Percentiles rank a stretch among this genome's conserved stretches.
Evolutionary conservation across 805 yeast species (phyloP).

Genomic region (Sporopachydermia lactativora): DNA sequence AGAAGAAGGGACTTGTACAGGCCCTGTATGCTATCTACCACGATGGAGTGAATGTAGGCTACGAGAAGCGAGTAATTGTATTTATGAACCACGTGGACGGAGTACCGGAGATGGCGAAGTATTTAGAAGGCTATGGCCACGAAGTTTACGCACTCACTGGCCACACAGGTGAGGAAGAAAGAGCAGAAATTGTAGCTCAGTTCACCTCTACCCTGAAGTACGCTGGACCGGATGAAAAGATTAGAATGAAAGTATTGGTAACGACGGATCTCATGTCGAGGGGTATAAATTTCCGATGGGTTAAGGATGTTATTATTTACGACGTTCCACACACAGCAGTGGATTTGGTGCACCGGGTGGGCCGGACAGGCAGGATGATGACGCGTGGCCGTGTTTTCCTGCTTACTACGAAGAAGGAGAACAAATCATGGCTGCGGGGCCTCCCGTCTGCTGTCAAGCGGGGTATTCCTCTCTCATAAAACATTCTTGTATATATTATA

Average conservation of each 20-base stretch:
- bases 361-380: slow-evolving; percentile 89
- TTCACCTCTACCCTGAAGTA: slow-evolving; percentile 50
- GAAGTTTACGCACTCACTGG: slow-evolving; percentile 58
- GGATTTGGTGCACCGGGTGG: slow-evolving; percentile 82
- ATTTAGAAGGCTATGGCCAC: slow-evolving; percentile 38
- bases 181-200: slow-evolving; percentile 39
- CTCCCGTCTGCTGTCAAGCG: slow-evolving; percentile 54
- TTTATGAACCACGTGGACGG: slow-evolving; percentile 69
- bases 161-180: slow-evolving; percentile 42
- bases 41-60: slow-evolving; percentile 69
- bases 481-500: too few species aligned
- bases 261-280: slow-evolving; percentile 85
- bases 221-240: slow-evolving; percentile 12
- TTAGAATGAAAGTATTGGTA: slow-evolving; percentile 50
- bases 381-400: slow-evolving; percentile 80
- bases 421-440: slow-evolving; percentile 74
- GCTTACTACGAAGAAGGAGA: slow-evolving; percentile 50
- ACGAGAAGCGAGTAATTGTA: slow-evolving; percentile 65
- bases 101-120: slow-evolving; percentile 42
- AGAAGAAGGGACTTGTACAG: slow-evolving; percentile 75
- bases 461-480: slow-evolving; percentile 23
- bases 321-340: slow-evolving; percentile 79
- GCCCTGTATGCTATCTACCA: slow-evolving; percentile 72
- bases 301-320: slow-evolving; percentile 68
- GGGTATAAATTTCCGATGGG: slow-evolving; percentile 75